Percentiles rank a stretch among this genome's conserved stretches.
Conservation (phyloP, 139 green algal species). For the Volvox africanus region DNA sequence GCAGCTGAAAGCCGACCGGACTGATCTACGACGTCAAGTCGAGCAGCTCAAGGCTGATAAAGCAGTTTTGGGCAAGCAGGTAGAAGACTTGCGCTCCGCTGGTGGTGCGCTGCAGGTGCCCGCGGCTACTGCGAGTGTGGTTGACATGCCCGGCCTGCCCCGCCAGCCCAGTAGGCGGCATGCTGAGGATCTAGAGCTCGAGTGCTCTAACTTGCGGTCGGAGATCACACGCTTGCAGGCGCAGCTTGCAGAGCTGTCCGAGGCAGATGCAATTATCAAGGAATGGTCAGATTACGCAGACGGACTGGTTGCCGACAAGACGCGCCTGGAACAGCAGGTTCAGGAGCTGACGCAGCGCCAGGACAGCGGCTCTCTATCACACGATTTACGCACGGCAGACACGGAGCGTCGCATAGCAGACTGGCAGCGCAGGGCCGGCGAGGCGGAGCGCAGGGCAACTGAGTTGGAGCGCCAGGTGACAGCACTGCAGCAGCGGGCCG, state of each 20-base stretch:
- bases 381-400: neutral
- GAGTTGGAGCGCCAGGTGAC: neutral
- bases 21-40: slow-evolving; percentile 20
- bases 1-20: slow-evolving; percentile 29
- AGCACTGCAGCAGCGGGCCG: neutral
- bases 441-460: neutral
- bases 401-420: neutral
- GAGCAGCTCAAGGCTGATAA: slow-evolving; percentile 39
- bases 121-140: neutral
- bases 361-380: neutral
- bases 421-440: neutral
- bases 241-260: slow-evolving; percentile 49
- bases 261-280: slow-evolving; percentile 50
- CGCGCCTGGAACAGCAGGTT: slow-evolving; percentile 30
- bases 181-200: neutral
- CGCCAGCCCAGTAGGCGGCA: neutral
- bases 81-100: neutral
- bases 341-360: slow-evolving; percentile 9
- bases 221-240: slow-evolving; percentile 11
- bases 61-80: neutral
- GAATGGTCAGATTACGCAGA: slow-evolving; percentile 51
- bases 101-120: neutral
- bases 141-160: neutral
- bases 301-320: slow-evolving; percentile 40
- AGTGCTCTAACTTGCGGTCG: slow-evolving; percentile 17